Evolutionary conservation across 257 asterid genomes (phyloP).

Genomic region (Hygrophila difformis): DNA sequence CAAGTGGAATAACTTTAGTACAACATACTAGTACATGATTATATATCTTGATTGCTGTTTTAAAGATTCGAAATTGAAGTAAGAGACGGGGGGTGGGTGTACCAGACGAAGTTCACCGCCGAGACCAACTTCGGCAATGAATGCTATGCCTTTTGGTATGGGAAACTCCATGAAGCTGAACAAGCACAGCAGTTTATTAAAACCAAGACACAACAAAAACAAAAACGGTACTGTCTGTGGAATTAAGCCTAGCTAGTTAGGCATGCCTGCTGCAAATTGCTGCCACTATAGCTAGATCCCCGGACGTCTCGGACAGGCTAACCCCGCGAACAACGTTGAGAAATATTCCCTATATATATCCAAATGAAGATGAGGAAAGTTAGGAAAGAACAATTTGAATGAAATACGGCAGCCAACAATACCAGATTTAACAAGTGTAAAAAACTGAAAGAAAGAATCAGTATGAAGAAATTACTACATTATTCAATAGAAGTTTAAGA

Average conservation of each 20-base stretch:
- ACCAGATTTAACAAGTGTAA: constrained; percentile 1
- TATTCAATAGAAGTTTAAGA: constrained; percentile 80
- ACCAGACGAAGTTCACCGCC: constrained; percentile 88
- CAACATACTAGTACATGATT: too few species aligned
- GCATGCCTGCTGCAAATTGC: constrained; percentile 98
- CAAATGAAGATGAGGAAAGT: constrained; percentile 15
- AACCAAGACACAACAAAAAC: too few species aligned
- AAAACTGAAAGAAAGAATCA: too few species aligned
- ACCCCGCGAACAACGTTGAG: constrained; percentile 73
- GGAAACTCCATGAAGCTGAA: constrained; percentile 90
- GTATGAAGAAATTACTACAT: constrained; percentile 37
- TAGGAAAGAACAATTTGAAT: constrained; percentile 11
- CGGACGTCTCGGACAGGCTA: constrained; percentile 74
- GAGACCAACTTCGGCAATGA: constrained; percentile 88
- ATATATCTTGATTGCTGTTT: background rate
- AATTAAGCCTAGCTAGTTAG: too few species aligned
- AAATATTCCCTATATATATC: constrained; percentile 70
- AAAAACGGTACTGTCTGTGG: too few species aligned
- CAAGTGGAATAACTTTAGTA: too few species aligned
- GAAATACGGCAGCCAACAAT: background rate
- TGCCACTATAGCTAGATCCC: constrained; percentile 92
- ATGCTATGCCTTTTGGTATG: constrained; percentile 74
- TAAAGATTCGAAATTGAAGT: too few species aligned
- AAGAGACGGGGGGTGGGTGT: too few species aligned
- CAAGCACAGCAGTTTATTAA: too few species aligned